These are phyloP conservation scores for Chytridium lagenaria DNA, from an alignment of 371 early-diverging fungal species.

Conservation along the genomic window DNA sequence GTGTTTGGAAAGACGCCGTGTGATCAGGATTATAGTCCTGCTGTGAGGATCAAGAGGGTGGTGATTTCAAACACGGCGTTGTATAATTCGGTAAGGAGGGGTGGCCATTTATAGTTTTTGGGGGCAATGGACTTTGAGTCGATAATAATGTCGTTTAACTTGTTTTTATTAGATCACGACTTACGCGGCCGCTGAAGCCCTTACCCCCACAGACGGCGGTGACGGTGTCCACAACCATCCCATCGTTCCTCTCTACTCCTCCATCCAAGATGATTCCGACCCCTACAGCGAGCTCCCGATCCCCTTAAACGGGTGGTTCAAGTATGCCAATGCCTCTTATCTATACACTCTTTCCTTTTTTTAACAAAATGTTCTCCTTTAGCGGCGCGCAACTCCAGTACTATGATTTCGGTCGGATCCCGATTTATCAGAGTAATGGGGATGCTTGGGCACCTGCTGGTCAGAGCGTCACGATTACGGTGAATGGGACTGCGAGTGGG, in stretches of 20 bases:
- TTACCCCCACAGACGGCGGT: not conserved
- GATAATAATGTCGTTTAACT: too few species aligned
- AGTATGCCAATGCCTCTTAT: not conserved
- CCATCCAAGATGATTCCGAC: not conserved
- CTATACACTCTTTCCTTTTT: not conserved
- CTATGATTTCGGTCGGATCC: constrained; percentile 1
- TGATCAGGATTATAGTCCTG: not conserved
- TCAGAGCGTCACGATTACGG: not conserved
- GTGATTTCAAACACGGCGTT: not conserved
- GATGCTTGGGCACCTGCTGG: not conserved
- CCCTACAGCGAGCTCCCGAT: not conserved
- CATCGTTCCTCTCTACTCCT: not conserved
- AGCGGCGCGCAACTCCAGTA: not conserved
- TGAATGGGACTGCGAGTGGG: not conserved
- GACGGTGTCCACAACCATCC: not conserved
- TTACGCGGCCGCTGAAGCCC: not conserved
- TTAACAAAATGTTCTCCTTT: not conserved
- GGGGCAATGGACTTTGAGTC: too few species aligned
- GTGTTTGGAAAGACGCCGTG: not conserved
- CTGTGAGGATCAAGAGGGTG: not conserved
- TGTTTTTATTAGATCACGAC: not conserved
- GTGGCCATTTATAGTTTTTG: too few species aligned
- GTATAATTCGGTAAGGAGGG: not conserved
- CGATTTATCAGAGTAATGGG: not conserved
- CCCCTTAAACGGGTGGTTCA: constrained; percentile 1